These are phyloP conservation scores for Pseudognaphalium luteoalbum DNA, from an alignment of 129 eudicot genomes.

Conservation along the genomic window DNA sequence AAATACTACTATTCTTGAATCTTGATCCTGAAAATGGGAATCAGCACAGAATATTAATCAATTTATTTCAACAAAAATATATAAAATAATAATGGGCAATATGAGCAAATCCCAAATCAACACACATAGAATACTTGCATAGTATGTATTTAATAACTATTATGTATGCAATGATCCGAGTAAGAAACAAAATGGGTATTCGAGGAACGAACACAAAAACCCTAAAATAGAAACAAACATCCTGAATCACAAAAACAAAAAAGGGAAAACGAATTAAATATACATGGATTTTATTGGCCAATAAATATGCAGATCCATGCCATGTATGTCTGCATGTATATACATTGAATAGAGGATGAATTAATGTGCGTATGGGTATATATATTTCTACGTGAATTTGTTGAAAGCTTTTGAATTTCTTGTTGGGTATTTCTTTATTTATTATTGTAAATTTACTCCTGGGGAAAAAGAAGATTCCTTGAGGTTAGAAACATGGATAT, in stretches of 20 bases:
- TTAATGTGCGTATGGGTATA: neutral
- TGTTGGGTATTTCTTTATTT: conserved; percentile 14
- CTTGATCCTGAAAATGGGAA: too few relatives aligned
- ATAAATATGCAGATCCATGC: conserved; percentile 24
- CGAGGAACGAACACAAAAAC: conserved; percentile 12
- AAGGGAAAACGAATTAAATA: conserved; percentile 7
- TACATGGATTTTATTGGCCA: conserved; percentile 18
- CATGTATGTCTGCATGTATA: neutral
- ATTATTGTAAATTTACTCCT: conserved; percentile 4
- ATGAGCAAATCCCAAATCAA: neutral
- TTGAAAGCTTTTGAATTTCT: conserved; percentile 16
- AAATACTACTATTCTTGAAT: neutral
- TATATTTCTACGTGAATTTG: conserved; percentile 13
- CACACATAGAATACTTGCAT: conserved; percentile 17
- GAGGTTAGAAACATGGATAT: conserved; percentile 18
- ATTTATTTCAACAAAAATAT: neutral
- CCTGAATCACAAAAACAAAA: conserved; percentile 20
- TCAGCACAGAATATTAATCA: too few relatives aligned
- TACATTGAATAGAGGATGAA: conserved; percentile 8
- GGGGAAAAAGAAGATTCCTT: conserved; percentile 13
- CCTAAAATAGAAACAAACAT: conserved; percentile 29
- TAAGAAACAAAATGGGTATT: conserved; percentile 1
- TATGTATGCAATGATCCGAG: conserved; percentile 18
- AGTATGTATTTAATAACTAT: conserved; percentile 12
- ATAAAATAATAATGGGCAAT: neutral